Percentiles rank a stretch among this genome's conserved stretches.
Evolutionary conservation across 768 basidiomycete species (phyloP).

Genomic region (Leccinum imitatum): DNA sequence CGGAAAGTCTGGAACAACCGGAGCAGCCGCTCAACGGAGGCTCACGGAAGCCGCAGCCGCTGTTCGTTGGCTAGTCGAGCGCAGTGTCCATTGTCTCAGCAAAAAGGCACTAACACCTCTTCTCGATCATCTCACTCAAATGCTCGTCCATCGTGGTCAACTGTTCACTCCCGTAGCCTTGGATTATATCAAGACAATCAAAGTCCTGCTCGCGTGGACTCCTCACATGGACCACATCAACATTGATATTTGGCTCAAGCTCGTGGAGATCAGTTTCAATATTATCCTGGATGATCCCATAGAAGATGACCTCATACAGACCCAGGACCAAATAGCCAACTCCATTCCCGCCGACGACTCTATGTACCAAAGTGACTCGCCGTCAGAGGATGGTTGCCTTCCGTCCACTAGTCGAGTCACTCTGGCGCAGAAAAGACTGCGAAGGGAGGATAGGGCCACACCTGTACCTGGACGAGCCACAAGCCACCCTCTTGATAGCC

Average conservation of each 20-base stretch:
- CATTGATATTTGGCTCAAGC: conserved; percentile 58
- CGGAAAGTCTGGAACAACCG: conserved; percentile 39
- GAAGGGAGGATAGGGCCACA: conserved; percentile 23
- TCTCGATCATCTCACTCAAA: conserved; percentile 62
- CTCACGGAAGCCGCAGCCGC: conserved; percentile 64
- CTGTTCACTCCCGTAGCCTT: conserved; percentile 66
- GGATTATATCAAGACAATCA: conserved; percentile 80
- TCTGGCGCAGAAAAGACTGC: conserved; percentile 26
- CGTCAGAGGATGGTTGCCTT: conserved; percentile 32
- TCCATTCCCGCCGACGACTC: conserved; percentile 20
- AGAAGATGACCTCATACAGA: conserved; percentile 30
- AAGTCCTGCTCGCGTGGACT: conserved; percentile 56
- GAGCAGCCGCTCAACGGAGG: conserved; percentile 53
- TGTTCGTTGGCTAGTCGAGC: conserved; percentile 74
- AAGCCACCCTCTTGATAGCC: conserved; percentile 24
- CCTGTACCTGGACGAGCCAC: conserved; percentile 16
- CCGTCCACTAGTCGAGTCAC: conserved; percentile 25
- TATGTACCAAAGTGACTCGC: conserved; percentile 36
- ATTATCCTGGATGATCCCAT: conserved; percentile 64
- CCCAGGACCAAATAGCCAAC: conserved; percentile 24
- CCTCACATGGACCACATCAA: conserved; percentile 82
- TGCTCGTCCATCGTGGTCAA: conserved; percentile 50
- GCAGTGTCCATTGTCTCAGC: conserved; percentile 54
- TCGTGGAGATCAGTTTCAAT: conserved; percentile 76
- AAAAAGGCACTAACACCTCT: conserved; percentile 54